These are phyloP conservation scores for Kazachstania kunashirensis DNA, from an alignment of 805 yeast genomes.

Conservation along the genomic window DNA sequence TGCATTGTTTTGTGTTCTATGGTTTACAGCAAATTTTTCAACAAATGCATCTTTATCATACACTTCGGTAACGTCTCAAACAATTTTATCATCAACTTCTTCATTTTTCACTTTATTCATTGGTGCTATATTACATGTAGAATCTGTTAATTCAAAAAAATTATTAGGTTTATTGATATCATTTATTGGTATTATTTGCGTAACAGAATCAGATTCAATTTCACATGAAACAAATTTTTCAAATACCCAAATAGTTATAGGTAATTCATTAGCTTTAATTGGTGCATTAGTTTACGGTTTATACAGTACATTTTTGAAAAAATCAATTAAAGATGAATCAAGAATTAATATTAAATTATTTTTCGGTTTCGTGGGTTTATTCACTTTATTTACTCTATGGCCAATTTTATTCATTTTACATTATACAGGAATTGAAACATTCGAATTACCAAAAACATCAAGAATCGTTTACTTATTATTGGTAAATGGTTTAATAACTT, in stretches of 20 bases:
- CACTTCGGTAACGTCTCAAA: conserved; percentile 85
- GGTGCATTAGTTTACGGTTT: conserved; percentile 83
- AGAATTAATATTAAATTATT: conserved; percentile 69
- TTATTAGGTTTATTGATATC: conserved; percentile 57
- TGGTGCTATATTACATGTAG: conserved; percentile 61
- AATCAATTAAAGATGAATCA: conserved; percentile 54
- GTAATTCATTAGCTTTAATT: conserved; percentile 64
- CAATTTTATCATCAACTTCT: conserved; percentile 83
- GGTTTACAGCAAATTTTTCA: conserved; percentile 80
- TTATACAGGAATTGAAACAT: conserved; percentile 47
- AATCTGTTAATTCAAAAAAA: conserved; percentile 52
- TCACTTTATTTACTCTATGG: conserved; percentile 64
- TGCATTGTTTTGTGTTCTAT: conserved; percentile 65
- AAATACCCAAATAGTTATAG: conserved; percentile 37
- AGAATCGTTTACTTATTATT: conserved; percentile 38
- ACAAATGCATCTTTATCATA: conserved; percentile 75
- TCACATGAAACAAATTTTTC: conserved; percentile 2
- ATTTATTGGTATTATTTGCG: conserved; percentile 68
- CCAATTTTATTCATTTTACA: conserved; percentile 62
- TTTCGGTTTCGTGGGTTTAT: conserved; percentile 86
- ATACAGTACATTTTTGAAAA: conserved; percentile 75
- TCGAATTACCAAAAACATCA: conserved; percentile 50
- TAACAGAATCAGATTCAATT: conserved; percentile 45
- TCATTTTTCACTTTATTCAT: conserved; percentile 79
- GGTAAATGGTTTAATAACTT: conserved; percentile 62